Conservation (phyloP, 2,329 filamentous ascomycete genomes). For the Neofusicoccum sp. region DNA sequence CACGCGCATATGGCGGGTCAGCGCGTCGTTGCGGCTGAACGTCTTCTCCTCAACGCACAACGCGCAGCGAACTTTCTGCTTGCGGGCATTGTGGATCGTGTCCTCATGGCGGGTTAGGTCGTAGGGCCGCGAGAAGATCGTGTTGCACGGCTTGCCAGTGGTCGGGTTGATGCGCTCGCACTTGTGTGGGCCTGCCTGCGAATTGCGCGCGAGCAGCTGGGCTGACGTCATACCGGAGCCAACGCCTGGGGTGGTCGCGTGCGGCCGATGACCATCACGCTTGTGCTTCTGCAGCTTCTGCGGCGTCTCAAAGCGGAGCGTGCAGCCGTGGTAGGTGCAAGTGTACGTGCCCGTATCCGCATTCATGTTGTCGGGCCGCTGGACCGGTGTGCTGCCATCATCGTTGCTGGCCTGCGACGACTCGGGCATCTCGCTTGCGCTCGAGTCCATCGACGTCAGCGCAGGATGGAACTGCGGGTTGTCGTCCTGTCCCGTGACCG, state of each 20-base stretch:
- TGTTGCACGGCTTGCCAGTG: constrained; percentile 92
- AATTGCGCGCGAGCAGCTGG: constrained; percentile 67
- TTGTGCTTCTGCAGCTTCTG: constrained; percentile 92
- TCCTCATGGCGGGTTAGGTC: constrained; percentile 96
- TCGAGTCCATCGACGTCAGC: constrained; percentile 65
- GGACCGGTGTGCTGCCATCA: constrained; percentile 30
- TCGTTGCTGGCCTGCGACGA: constrained; percentile 33
- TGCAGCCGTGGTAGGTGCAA: constrained; percentile 92
- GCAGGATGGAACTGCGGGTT: constrained; percentile 60
- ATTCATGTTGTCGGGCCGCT: constrained; percentile 64
- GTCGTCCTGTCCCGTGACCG: constrained; percentile 33
- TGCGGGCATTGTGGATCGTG: constrained; percentile 92
- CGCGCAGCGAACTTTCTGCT: constrained; percentile 92
- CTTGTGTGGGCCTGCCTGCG: constrained; percentile 88
- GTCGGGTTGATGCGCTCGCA: constrained; percentile 94
- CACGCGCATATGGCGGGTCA: constrained; percentile 91
- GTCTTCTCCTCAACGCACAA: constrained; percentile 96
- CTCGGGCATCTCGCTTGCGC: constrained; percentile 55
- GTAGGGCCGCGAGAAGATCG: constrained; percentile 92
- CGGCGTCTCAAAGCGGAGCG: constrained; percentile 84
- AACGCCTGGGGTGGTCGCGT: constrained; percentile 24
- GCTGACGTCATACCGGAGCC: constrained; percentile 54
- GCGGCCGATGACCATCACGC: constrained; percentile 79
- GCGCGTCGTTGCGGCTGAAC: constrained; percentile 91
- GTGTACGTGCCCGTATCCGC: constrained; percentile 90